phyloP scores from a whole-genome alignment of 768 basidiomycete genomes.

The Tricholoma flavovirens region DNA sequence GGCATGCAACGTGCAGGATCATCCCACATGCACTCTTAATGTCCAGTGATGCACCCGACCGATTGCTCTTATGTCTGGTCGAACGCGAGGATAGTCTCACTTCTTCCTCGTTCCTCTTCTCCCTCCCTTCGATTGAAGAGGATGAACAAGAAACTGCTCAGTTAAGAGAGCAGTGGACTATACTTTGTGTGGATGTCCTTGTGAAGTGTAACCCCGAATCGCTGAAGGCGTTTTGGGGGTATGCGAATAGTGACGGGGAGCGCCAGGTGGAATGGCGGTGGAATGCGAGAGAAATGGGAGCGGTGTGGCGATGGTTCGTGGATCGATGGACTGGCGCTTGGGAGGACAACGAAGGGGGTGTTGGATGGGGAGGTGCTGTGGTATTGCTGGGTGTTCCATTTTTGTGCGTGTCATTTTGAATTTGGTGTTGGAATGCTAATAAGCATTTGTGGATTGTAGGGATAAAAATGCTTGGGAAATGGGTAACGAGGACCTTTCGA shows the following conservation, averaged over 20 bases:
- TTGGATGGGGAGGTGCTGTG: conserved; percentile 50
- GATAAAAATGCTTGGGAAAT: conserved; percentile 46
- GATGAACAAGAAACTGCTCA: conserved; percentile 25
- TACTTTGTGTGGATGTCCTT: conserved; percentile 50
- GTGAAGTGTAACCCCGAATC: conserved; percentile 40
- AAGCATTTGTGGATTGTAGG: conserved; percentile 17
- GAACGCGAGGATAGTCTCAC: conserved; percentile 41
- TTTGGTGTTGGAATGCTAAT: conserved; percentile 4
- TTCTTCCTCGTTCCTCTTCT: conserved; percentile 18
- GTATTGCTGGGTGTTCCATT: conserved; percentile 60
- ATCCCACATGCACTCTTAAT: conserved; percentile 39
- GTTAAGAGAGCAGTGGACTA: conserved; percentile 53
- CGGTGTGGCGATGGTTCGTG: conserved; percentile 54
- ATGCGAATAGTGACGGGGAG: conserved; percentile 16
- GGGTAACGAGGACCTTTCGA: conserved; percentile 43
- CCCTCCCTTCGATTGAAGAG: conserved; percentile 7
- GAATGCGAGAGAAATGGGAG: conserved; percentile 34
- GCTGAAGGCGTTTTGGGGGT: conserved; percentile 53
- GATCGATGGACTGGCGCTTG: conserved; percentile 48
- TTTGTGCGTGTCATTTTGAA: conserved; percentile 27
- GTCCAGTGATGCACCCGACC: conserved; percentile 31
- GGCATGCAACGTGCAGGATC: conserved; percentile 38
- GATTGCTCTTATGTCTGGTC: conserved; percentile 44
- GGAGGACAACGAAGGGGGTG: conserved; percentile 17
- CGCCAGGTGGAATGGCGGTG: conserved; percentile 24